Evolutionary conservation across 192 early-diverging fungal species (phyloP).

Genomic region (Helicostylum pulchrum): DNA sequence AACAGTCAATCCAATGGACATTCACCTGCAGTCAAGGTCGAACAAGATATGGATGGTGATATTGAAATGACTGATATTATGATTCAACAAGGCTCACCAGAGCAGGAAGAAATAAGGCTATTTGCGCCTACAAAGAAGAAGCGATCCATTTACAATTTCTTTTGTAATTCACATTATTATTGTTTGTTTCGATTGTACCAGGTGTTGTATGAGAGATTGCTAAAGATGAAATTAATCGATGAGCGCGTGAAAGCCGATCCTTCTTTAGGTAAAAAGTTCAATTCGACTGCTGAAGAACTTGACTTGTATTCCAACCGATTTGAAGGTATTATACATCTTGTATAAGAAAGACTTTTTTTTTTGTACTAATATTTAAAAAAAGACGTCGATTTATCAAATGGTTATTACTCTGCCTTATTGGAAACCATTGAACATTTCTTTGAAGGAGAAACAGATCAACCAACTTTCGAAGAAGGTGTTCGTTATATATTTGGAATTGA

Average conservation of each 20-base stretch:
- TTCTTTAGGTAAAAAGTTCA: neutral
- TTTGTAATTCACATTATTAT: slow-evolving; percentile 82
- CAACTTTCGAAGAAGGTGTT: slow-evolving; percentile 79
- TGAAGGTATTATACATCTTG: neutral
- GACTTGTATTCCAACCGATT: slow-evolving; percentile 1
- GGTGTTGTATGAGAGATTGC: slow-evolving; percentile 40
- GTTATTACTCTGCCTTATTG: slow-evolving; percentile 78
- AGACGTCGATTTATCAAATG: slow-evolving; percentile 51
- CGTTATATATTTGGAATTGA: slow-evolving; percentile 85
- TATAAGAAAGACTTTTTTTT: neutral
- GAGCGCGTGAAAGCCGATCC: slow-evolving; percentile 12
- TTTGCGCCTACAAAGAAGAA: slow-evolving; percentile 27
- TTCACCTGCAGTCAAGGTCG: neutral
- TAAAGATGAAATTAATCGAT: neutral
- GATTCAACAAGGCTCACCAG: slow-evolving; percentile 1
- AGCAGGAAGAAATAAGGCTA: slow-evolving; percentile 4
- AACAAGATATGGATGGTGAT: slow-evolving; percentile 17
- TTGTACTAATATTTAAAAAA: slow-evolving; percentile 17
- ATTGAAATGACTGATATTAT: slow-evolving; percentile 5
- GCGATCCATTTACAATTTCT: slow-evolving; percentile 61
- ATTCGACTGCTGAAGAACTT: slow-evolving; percentile 2
- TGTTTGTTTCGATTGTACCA: slow-evolving; percentile 87
- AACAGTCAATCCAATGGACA: slow-evolving; percentile 6
- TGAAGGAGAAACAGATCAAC: slow-evolving; percentile 72
- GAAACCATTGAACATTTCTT: slow-evolving; percentile 71